Evolutionary conservation across 768 basidiomycete genomes (phyloP).

Genomic region (Xerocomellus chrysenteron): DNA sequence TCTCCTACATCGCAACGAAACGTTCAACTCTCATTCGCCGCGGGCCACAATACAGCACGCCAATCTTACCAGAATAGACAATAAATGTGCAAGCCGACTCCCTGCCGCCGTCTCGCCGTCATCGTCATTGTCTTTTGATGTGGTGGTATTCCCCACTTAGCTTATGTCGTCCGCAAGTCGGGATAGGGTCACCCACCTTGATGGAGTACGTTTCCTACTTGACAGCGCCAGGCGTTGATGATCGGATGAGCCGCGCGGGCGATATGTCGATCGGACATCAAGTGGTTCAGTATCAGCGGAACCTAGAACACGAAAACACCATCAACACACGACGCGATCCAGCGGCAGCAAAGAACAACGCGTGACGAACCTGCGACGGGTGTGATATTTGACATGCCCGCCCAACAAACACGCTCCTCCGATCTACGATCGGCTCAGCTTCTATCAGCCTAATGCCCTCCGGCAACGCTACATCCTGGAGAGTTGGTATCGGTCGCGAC

Average conservation of each 20-base stretch:
- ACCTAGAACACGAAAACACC: slow-evolving; percentile 49
- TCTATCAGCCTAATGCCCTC: slow-evolving; percentile 64
- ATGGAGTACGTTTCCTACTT: slow-evolving; percentile 62
- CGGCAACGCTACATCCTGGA: slow-evolving; percentile 39
- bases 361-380: slow-evolving; percentile 60
- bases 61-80: slow-evolving; percentile 75
- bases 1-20: slow-evolving; percentile 48
- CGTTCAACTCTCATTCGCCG: not conserved
- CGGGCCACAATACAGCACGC: not conserved
- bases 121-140: slow-evolving; percentile 80
- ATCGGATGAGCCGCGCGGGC: slow-evolving; percentile 75
- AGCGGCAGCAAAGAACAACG: not conserved
- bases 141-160: not conserved
- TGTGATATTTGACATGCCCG: slow-evolving; percentile 78
- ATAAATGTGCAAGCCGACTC: slow-evolving; percentile 81
- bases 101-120: slow-evolving; percentile 95
- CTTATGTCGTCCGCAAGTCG: not conserved
- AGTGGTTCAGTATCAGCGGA: slow-evolving; percentile 58
- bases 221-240: slow-evolving; percentile 83
- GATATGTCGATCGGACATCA: slow-evolving; percentile 72
- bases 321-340: not conserved
- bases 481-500: not conserved
- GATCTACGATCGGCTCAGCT: slow-evolving; percentile 80
- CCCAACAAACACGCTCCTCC: slow-evolving; percentile 85
- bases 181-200: slow-evolving; percentile 53